These are phyloP conservation scores for Nigrograna mackinnonii DNA, from an alignment of 2,329 filamentous ascomycete species.

Conservation along the genomic window DNA sequence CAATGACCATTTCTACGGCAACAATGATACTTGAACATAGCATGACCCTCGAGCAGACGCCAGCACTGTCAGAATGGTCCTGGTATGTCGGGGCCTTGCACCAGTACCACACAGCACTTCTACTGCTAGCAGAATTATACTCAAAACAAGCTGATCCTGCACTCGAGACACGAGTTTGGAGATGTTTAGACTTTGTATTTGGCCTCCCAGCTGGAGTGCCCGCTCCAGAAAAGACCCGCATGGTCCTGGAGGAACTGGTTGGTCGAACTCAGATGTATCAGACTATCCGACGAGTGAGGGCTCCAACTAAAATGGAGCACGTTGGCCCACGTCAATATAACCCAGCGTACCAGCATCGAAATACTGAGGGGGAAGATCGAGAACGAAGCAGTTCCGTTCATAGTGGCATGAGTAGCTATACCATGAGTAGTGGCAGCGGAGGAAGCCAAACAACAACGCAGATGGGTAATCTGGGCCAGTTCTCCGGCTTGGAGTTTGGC, in stretches of 20 bases:
- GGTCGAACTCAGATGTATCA: slow-evolving; percentile 64
- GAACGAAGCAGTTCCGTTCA: slow-evolving; percentile 8
- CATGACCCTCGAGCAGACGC: slow-evolving; percentile 57
- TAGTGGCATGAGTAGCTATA: slow-evolving; percentile 4
- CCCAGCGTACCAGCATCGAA: slow-evolving; percentile 4
- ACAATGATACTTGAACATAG: slow-evolving; percentile 58
- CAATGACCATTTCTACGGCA: slow-evolving; percentile 66
- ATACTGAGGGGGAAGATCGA: slow-evolving; percentile 6
- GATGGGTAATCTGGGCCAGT: background rate
- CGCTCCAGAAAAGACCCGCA: slow-evolving; percentile 61
- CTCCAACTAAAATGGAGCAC: slow-evolving; percentile 51
- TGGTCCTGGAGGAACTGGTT: slow-evolving; percentile 65
- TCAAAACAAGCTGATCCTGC: slow-evolving; percentile 55
- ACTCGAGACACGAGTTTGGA: slow-evolving; percentile 70
- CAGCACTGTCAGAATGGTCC: slow-evolving; percentile 60
- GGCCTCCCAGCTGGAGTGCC: slow-evolving; percentile 58
- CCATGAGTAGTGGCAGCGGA: background rate
- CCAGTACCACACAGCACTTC: slow-evolving; percentile 71
- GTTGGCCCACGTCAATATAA: slow-evolving; percentile 27
- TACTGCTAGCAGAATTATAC: slow-evolving; percentile 70
- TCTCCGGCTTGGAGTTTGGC: no score
- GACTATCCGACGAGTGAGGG: slow-evolving; percentile 60
- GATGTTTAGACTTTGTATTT: slow-evolving; percentile 73
- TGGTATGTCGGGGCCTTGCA: slow-evolving; percentile 75
- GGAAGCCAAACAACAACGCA: background rate